Conservation (phyloP, 805 yeast genomes). For the Brettanomyces nanus region DNA sequence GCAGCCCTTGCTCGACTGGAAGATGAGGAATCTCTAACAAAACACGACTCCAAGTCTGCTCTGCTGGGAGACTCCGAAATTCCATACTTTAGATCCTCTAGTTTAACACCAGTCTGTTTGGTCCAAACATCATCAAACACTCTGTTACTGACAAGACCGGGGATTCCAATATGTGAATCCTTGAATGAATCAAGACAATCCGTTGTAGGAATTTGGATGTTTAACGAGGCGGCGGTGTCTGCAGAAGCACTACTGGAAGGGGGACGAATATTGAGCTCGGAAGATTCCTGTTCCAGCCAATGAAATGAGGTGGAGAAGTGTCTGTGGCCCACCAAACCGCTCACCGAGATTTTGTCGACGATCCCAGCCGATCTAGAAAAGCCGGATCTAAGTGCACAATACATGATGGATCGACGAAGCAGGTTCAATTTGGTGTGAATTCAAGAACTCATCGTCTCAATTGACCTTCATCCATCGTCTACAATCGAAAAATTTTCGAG, state of each 20-base stretch:
- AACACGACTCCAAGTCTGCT: constrained; percentile 20
- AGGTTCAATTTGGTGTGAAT: too few species aligned
- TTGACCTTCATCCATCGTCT: too few species aligned
- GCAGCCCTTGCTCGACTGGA: constrained; percentile 4
- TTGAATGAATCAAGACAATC: constrained; percentile 17
- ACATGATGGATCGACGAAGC: too few species aligned
- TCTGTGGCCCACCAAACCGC: not conserved
- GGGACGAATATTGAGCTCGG: not conserved
- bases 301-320: not conserved
- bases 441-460: too few species aligned
- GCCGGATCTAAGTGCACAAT: too few species aligned
- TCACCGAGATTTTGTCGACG: not conserved
- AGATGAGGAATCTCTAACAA: constrained; percentile 4
- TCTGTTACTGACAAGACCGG: constrained; percentile 39
- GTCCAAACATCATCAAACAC: constrained; percentile 47
- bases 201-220: constrained; percentile 20
- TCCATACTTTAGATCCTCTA: constrained; percentile 32
- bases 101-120: constrained; percentile 32
- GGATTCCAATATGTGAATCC: constrained; percentile 31
- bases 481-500: too few species aligned
- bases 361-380: too few species aligned
- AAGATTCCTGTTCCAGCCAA: not conserved
- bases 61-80: constrained; percentile 24
- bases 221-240: not conserved
- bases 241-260: not conserved